phyloP scores from a whole-genome alignment of 2,329 filamentous ascomycete genomes.

The Ceratocystis cacaofunesta region DNA sequence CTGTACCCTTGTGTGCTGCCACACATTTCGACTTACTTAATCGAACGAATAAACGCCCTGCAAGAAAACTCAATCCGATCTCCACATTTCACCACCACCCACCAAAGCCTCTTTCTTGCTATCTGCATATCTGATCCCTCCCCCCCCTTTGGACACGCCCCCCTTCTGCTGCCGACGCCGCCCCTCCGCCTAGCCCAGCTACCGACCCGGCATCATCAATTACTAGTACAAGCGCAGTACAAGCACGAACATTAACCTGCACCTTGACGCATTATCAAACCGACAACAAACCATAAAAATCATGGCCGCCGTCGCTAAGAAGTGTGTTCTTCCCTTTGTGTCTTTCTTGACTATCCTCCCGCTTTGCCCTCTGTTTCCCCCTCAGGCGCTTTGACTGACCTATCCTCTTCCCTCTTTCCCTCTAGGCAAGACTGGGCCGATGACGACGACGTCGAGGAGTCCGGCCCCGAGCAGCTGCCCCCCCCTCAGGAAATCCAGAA shows the following conservation, averaged over 20 bases:
- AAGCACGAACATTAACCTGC: too few species aligned
- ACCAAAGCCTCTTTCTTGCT: background rate
- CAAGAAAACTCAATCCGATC: constrained; percentile 1
- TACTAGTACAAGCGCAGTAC: background rate
- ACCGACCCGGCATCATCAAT: background rate
- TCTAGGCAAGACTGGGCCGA: constrained; percentile 75
- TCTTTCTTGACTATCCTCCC: background rate
- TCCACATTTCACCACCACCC: background rate
- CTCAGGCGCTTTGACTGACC: background rate
- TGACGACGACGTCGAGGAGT: constrained; percentile 76
- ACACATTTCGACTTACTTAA: background rate
- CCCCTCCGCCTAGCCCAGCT: background rate
- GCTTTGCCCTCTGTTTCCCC: background rate
- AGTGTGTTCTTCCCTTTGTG: constrained; percentile 3
- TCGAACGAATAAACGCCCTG: background rate
- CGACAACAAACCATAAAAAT: constrained; percentile 5
- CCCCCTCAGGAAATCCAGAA: constrained; percentile 80
- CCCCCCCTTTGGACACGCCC: background rate
- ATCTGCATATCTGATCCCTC: background rate
- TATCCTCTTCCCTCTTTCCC: background rate
- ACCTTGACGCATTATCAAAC: background rate
- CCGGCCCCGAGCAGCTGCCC: constrained; percentile 49
- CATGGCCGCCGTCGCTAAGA: constrained; percentile 12
- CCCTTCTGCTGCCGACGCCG: background rate
- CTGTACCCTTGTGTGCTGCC: too few species aligned